Base-by-base conservation (phyloP, 2,329 filamentous ascomycete genomes). In the Parascedosporium putredinis region DNA sequence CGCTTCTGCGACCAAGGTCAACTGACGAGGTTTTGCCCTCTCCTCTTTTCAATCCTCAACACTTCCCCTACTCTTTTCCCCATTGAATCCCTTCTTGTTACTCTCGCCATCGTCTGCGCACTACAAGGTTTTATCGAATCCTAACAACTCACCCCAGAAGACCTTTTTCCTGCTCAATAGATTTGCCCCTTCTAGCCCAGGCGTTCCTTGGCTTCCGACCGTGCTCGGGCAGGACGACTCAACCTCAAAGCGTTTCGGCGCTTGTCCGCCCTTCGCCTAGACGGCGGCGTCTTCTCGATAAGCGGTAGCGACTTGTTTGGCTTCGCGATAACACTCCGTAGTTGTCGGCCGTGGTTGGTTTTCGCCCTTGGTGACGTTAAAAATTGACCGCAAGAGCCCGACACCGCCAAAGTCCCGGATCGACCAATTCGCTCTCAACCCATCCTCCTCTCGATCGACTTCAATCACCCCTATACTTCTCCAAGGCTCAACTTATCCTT, bases 221-320 rank as follows among this genome's bases (percentile, higher is more conserved):
- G 36, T 38, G 36, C 36, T n/a, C 44, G 10, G 22, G 20, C 45
- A 25, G 22, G 16, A 38, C 18, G 27, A 18, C 9, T 38, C 47
- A 9, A 42, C 36, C 16, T 7, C 31, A 20, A 20, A 45, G 20
- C 31, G 47, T 49, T 36, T 29, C 27, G 47, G 47, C 47, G 34
- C 47, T 43, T 49, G n/a, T 29, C 34, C 47, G 47, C 22, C 47
- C 47, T 49, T 43, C 36, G 34, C 24, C n/a, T 29, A 36, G 47
- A 42, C 47, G 47, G 47, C 24, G 31, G 14, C 20, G 36, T 36
- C 22, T 31, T 38, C 7, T 33, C 18, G 16, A 16, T 36, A 25
- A 43, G 33, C 29, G 20, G n/a, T 42, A 24, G 33, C 18, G 31
- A 40, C 3, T 27, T 40, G 36, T 12, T 22, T 42, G 16, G 38